Percentiles rank a stretch among this genome's conserved stretches.
Evolutionary conservation across 2,329 filamentous ascomycete species (phyloP).

Genomic region (Botrytis sinoallii): DNA sequence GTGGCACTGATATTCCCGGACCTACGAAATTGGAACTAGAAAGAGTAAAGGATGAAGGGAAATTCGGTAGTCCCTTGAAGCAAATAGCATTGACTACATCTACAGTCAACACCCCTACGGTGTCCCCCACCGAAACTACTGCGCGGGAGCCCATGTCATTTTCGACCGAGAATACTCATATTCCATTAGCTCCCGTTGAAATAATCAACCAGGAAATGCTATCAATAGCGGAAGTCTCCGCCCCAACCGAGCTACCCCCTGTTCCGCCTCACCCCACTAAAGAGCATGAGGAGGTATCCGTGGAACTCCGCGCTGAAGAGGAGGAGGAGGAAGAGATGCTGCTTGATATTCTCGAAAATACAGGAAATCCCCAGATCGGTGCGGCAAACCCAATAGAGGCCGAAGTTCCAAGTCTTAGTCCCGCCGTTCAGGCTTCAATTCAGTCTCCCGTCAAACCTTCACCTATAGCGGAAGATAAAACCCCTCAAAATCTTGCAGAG

Average conservation of each 20-base stretch:
- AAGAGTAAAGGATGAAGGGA: constrained; percentile 26
- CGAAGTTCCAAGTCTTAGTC: not conserved
- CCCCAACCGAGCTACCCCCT: constrained; percentile 23
- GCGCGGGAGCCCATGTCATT: not conserved
- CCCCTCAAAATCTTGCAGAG: not conserved
- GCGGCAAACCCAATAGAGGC: not conserved
- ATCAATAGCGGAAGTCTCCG: constrained; percentile 20
- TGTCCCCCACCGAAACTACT: constrained; percentile 21
- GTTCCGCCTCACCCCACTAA: constrained; percentile 27
- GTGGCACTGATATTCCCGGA: constrained; percentile 20
- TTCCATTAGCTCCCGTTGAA: constrained; percentile 5
- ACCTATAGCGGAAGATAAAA: not conserved
- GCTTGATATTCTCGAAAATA: constrained; percentile 29
- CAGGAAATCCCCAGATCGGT: constrained; percentile 23
- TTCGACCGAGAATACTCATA: not conserved
- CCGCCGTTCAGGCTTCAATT: not conserved
- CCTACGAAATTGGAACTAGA: constrained; percentile 23
- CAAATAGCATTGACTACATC: constrained; percentile 33
- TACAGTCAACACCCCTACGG: constrained; percentile 31
- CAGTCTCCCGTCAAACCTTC: not conserved
- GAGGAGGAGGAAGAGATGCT: constrained; percentile 34
- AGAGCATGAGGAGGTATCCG: constrained; percentile 19
- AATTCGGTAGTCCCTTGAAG: constrained; percentile 35
- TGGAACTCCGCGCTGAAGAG: constrained; percentile 26
- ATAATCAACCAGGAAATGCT: constrained; percentile 27